Conservation (phyloP, 352 stramenopile species). For the Phytopythium kandeliae region DNA sequence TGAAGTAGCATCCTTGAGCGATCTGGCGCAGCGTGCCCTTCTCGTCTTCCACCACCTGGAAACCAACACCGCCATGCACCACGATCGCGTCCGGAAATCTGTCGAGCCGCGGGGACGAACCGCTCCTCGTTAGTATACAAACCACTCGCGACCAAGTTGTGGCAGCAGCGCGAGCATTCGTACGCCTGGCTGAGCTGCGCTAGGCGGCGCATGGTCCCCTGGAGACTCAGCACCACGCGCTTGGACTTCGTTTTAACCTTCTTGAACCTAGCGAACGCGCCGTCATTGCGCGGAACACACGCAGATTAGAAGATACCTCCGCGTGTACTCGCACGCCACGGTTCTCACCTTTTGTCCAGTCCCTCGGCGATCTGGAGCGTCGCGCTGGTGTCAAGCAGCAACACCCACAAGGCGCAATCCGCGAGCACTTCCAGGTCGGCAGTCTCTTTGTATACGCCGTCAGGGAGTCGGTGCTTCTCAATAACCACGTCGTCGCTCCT, state of each 20-base stretch:
- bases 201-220: constrained; percentile 52
- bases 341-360: constrained; percentile 34
- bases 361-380: constrained; percentile 30
- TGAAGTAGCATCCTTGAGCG: constrained; percentile 68
- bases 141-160: not conserved
- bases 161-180: not conserved
- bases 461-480: constrained; percentile 15
- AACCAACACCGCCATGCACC: constrained; percentile 65
- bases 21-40: constrained; percentile 42
- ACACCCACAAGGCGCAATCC: constrained; percentile 54
- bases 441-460: constrained; percentile 32
- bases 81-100: constrained; percentile 65
- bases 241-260: constrained; percentile 24
- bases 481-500: constrained; percentile 47
- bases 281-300: not conserved
- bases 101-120: not conserved
- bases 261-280: constrained; percentile 5
- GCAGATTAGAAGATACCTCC: not conserved
- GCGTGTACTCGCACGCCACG: not conserved
- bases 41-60: constrained; percentile 54
- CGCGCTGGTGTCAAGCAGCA: constrained; percentile 45
- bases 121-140: not conserved
- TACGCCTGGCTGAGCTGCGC: constrained; percentile 54
- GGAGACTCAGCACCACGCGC: constrained; percentile 55
- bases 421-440: constrained; percentile 26